Conservation (phyloP, 148 eudicot species). For the Hydrangea macrophylla region DNA sequence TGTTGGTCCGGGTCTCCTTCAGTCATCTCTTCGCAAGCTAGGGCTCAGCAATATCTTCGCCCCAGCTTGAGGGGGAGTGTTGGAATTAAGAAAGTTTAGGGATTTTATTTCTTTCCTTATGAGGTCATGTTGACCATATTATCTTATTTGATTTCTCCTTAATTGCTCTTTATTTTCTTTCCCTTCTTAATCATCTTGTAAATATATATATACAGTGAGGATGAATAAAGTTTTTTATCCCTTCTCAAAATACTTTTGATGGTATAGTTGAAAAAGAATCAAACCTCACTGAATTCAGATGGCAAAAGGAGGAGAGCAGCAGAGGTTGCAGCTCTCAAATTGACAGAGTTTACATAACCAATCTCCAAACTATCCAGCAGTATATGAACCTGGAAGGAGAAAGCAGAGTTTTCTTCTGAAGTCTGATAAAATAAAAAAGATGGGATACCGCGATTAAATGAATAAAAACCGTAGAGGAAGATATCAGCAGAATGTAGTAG, state of each 20-base stretch:
- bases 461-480: background rate
- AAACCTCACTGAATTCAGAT: conserved; percentile 71
- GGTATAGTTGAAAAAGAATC: conserved; percentile 18
- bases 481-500: background rate
- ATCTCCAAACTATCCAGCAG: conserved; percentile 68
- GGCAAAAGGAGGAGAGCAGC: conserved; percentile 84
- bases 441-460: background rate
- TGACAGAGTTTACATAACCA: conserved; percentile 46
- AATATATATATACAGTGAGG: too few species aligned
- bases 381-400: conserved; percentile 47
- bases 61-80: too few species aligned
- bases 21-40: too few species aligned
- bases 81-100: too few species aligned
- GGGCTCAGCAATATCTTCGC: too few species aligned
- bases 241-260: background rate
- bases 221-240: too few species aligned
- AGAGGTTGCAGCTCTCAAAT: conserved; percentile 81
- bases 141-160: too few species aligned
- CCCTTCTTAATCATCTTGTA: too few species aligned
- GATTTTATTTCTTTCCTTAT: too few species aligned
- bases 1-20: too few species aligned
- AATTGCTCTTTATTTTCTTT: too few species aligned
- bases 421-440: background rate
- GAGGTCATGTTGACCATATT: too few species aligned
- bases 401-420: background rate